Evolutionary conservation across 208 protist genomes (phyloP).

Genomic region (Trypanosoma theileri): DNA sequence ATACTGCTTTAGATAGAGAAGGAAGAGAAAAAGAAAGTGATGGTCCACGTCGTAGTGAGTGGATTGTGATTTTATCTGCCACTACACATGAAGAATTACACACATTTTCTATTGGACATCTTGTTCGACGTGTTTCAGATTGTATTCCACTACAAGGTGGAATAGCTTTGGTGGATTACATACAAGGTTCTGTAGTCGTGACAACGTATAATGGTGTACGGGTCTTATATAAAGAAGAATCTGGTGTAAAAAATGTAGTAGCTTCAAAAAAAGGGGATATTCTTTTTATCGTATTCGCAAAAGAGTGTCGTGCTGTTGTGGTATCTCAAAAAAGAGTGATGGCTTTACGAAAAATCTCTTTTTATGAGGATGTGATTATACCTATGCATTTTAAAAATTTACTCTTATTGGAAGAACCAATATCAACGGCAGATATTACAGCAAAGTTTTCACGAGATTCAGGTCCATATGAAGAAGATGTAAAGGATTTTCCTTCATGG

Average conservation of each 20-base stretch:
- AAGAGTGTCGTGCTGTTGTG: slow-evolving; percentile 23
- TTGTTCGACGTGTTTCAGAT: slow-evolving; percentile 24
- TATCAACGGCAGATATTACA: neutral
- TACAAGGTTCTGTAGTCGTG: slow-evolving; percentile 14
- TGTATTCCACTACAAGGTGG: slow-evolving; percentile 25
- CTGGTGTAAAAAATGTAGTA: slow-evolving; percentile 21
- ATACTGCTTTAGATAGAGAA: neutral
- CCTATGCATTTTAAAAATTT: slow-evolving; percentile 16
- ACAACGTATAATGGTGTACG: slow-evolving; percentile 24
- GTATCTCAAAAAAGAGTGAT: slow-evolving; percentile 19
- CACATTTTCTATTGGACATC: slow-evolving; percentile 14
- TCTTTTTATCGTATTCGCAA: slow-evolving; percentile 21
- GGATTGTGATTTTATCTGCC: slow-evolving; percentile 26
- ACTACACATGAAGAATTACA: slow-evolving; percentile 31
- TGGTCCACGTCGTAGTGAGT: slow-evolving; percentile 24
- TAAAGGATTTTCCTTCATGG: neutral
- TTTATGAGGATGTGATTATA: slow-evolving; percentile 25
- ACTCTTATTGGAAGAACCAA: slow-evolving; percentile 18
- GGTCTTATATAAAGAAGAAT: slow-evolving; percentile 14
- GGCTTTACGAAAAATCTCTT: slow-evolving; percentile 20
- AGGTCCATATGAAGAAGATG: neutral
- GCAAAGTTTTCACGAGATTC: neutral
- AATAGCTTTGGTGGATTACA: slow-evolving; percentile 27
- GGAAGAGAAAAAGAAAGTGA: neutral
- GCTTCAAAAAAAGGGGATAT: slow-evolving; percentile 23